Evolutionary conservation across 2,329 filamentous ascomycete species (phyloP).

Genomic region (Ceratocystiopsis sp.): DNA sequence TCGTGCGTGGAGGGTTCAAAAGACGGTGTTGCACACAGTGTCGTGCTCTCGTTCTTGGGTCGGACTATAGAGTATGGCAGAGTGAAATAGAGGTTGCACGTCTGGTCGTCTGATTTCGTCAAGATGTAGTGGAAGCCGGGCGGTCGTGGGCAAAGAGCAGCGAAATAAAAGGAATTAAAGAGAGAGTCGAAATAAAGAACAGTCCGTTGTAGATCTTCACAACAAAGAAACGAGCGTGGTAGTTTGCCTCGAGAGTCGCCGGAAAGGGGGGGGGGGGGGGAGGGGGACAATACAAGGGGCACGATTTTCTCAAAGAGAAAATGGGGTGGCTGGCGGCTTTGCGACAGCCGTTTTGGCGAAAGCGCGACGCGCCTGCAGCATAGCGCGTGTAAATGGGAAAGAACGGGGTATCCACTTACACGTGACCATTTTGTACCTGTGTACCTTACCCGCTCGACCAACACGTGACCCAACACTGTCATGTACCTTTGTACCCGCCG

Average conservation of each 20-base stretch:
- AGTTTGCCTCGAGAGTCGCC: too few species aligned
- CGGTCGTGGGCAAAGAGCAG: neutral
- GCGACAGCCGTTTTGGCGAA: slow-evolving; percentile 1
- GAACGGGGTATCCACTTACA: neutral
- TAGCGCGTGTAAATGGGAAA: neutral
- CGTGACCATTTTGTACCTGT: neutral
- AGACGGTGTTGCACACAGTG: neutral
- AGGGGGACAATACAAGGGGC: neutral
- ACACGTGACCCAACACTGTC: too few species aligned
- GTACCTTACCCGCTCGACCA: too few species aligned
- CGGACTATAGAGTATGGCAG: too few species aligned
- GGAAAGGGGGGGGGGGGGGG: neutral
- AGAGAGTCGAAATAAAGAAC: neutral
- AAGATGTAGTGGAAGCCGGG: too few species aligned
- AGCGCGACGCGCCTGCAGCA: neutral
- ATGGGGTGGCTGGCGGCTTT: slow-evolving; percentile 2
- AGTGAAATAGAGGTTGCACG: too few species aligned
- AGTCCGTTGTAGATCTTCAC: too few species aligned
- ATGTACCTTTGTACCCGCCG: too few species aligned
- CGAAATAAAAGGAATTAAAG: neutral
- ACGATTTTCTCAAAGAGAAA: slow-evolving; percentile 1
- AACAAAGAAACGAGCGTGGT: too few species aligned
- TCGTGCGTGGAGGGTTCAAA: neutral
- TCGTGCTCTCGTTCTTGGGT: neutral
- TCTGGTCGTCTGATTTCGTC: too few species aligned